Evolutionary conservation across 352 stramenopile species (phyloP), one percentile per base, ranked within the genome.

Genomic region (Elongisporangium undulatum): DNA sequence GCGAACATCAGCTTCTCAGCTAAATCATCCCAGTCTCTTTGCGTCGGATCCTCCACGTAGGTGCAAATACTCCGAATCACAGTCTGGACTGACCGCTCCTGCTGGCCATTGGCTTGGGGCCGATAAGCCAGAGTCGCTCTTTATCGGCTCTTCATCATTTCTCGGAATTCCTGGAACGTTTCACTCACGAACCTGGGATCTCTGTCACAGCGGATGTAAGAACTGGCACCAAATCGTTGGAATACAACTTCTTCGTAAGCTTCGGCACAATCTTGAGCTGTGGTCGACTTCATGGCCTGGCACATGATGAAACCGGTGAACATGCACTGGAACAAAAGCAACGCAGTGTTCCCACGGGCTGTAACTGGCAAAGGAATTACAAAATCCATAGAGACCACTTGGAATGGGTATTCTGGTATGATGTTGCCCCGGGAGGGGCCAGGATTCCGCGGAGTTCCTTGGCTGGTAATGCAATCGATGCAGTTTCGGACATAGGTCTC

Each of bases 81-180:
- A 0, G 72, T 71, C 51, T 77, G 68, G 1, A 72, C 64, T 0
- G 61, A 72, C 8, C 68, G 20, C 9, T 72, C 68, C 15, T 80
- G 68, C 48, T 79, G 65, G 0, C 72, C 69, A 26, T 81, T 77
- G 0, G 61, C 69, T 45, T 75, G 69, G 0, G 66, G 68, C 0
- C 63, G 58, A 26, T 77, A 77, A 67, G 29, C 29, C 4, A 80
- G n/a, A 0, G 72, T 77, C 0, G 68, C 69, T 4, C 63, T 53
- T 26, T 74, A 63, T 0, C 38, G 22, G 0, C 55, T 64, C 1
- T 55, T 51, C 15, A 77, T 49, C 59, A 80, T 72, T 0, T 63
- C 29, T 3, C 48, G 15, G 24, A 77, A 77, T 12, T 39, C 45
- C 1, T 49, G 21, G 54, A 79, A 77, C 0, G 74, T 60, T 6